These are phyloP conservation scores for Fusarium sp. DNA, from an alignment of 2,329 filamentous ascomycete genomes.

Conservation along the genomic window DNA sequence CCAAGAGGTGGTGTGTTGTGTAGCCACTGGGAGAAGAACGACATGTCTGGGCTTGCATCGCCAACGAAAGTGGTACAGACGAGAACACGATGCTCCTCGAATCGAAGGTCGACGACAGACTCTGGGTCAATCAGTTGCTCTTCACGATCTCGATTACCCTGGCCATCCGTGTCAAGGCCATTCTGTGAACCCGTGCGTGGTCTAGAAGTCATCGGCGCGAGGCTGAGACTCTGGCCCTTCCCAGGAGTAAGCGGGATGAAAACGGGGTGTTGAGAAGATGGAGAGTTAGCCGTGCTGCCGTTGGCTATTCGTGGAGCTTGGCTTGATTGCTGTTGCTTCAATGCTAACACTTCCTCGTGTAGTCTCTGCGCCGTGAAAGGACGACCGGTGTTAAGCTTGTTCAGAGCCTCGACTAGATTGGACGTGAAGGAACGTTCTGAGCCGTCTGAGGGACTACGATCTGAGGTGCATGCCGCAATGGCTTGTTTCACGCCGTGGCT, in stretches of 20 bases:
- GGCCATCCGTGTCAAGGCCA: constrained; percentile 40
- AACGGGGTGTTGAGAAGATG: constrained; percentile 54
- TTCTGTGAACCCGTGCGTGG: constrained; percentile 43
- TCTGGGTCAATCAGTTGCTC: constrained; percentile 57
- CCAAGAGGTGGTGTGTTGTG: constrained; percentile 64
- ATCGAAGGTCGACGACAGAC: constrained; percentile 62
- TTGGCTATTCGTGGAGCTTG: constrained; percentile 56
- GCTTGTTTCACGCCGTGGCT: constrained; percentile 67
- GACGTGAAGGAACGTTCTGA: constrained; percentile 65
- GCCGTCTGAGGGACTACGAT: constrained; percentile 56
- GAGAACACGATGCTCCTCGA: constrained; percentile 68
- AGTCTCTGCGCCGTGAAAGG: constrained; percentile 65
- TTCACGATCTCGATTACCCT: constrained; percentile 40
- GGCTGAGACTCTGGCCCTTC: constrained; percentile 60
- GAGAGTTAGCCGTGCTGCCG: constrained; percentile 51
- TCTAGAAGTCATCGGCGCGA: constrained; percentile 57
- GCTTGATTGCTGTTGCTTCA: constrained; percentile 55
- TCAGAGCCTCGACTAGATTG: constrained; percentile 63
- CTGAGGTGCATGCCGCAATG: constrained; percentile 65
- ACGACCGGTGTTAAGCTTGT: constrained; percentile 60
- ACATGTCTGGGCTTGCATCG: constrained; percentile 70
- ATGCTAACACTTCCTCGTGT: constrained; percentile 61
- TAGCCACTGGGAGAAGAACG: constrained; percentile 71
- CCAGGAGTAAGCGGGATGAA: constrained; percentile 64
- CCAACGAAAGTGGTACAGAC: constrained; percentile 73